Percentiles rank a stretch among this genome's conserved stretches.
Conservation (phyloP, 495 filamentous ascomycete species). For the Astrothelium macrocarpum region DNA sequence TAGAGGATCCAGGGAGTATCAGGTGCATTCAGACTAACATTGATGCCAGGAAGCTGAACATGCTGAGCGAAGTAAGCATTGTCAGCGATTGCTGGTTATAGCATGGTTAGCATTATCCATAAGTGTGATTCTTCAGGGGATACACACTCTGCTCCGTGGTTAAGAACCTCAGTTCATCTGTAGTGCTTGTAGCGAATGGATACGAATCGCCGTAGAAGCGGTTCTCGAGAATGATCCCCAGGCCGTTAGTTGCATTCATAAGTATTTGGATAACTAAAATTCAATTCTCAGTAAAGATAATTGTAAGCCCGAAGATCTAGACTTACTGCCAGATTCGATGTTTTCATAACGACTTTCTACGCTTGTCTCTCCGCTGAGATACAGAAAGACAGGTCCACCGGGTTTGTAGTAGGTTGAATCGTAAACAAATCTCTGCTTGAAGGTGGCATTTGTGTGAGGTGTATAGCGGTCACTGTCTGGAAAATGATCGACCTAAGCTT, state of each 20-base stretch:
- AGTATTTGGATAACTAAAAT: slow-evolving; percentile 36
- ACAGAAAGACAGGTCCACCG: slow-evolving; percentile 39
- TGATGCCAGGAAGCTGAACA: slow-evolving; percentile 34
- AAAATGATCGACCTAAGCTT: slow-evolving; percentile 36
- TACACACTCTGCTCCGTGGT: slow-evolving; percentile 36
- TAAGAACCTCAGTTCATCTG: slow-evolving; percentile 36
- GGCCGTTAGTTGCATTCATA: slow-evolving; percentile 39
- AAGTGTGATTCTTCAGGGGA: background rate
- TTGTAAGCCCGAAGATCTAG: background rate
- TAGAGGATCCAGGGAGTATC: slow-evolving; percentile 39
- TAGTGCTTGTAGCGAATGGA: slow-evolving; percentile 35
- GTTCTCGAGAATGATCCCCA: slow-evolving; percentile 41
- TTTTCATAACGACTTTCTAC: slow-evolving; percentile 21
- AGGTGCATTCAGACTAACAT: slow-evolving; percentile 29
- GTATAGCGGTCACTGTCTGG: slow-evolving; percentile 30
- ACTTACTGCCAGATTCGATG: slow-evolving; percentile 28
- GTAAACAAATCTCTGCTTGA: slow-evolving; percentile 39
- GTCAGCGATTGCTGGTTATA: slow-evolving; percentile 31
- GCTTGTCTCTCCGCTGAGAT: slow-evolving; percentile 37
- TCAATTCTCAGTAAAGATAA: background rate
- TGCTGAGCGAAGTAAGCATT: slow-evolving; percentile 40
- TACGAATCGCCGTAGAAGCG: slow-evolving; percentile 39
- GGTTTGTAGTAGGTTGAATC: slow-evolving; percentile 40
- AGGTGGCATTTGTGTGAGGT: slow-evolving; percentile 33
- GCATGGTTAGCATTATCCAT: background rate